Base-by-base conservation (phyloP, 1,284 basidiomycete genomes). In the Boletus smithii region DNA sequence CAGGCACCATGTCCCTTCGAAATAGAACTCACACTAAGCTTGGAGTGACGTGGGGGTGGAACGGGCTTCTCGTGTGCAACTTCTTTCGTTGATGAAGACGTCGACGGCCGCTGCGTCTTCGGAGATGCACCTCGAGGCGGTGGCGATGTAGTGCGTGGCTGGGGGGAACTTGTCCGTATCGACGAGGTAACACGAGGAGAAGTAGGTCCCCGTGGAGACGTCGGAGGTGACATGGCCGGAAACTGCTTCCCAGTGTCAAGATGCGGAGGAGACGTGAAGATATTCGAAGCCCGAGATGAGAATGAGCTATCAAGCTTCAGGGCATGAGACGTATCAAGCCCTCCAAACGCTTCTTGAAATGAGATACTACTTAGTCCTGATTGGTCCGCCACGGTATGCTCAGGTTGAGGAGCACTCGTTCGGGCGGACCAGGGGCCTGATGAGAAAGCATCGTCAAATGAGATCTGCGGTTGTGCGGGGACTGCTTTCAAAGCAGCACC, bases 271-370 rank as follows among this genome's bases (percentile, higher is more conserved):
- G 69, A 53, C 33, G 64, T 38, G 36, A 69, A 58, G 35, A 43
- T 45, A 31, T 51, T 55, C 24, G 64, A 68, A 56, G 51, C 58
- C 54, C 42, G 55, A 46, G 62, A 56, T 8, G 58, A 46, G 43
- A 67, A 61, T 3, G 67, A 59, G 8, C 55, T 64, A 40, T 74
- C 72, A 3, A 80, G 62, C 31, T 69, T 68, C 42, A 76, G 57
- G 2, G 73, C 70, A 46, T 73, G 71, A 16, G 66, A 67, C 14
- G 73, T 55, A 27, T 73, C 74, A 48, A 75, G 66, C 8, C 77
- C 74, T 23, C 77, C 72, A 50, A 86, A 86, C 2, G 76, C 75
- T 54, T 83, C 78, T 55, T 81, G 80, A 46, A 83, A 83, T 3
- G 76, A 75, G 27, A 79, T 69, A 9, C 63, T 61, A 22, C 56